phyloP scores from a whole-genome alignment of 2,329 filamentous ascomycete species.

The Cytospora leucostoma region DNA sequence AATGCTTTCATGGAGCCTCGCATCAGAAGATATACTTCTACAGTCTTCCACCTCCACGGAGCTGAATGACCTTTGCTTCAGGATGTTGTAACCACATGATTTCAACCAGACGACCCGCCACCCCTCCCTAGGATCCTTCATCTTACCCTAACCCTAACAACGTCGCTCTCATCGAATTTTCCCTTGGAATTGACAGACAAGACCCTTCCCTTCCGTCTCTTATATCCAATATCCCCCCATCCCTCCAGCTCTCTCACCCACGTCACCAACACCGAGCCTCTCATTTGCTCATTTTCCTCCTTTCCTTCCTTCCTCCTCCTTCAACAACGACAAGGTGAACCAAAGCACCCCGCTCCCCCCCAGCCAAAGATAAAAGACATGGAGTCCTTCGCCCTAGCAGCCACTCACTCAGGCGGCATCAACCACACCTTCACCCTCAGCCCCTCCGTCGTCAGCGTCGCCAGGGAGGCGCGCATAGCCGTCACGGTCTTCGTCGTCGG shows the following conservation, averaged over 20 bases:
- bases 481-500: constrained; percentile 20
- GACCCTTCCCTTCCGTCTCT: too few relatives aligned
- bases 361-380: constrained; percentile 28
- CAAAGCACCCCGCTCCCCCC: neutral
- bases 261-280: too few relatives aligned
- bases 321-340: neutral
- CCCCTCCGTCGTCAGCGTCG: constrained; percentile 32
- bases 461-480: constrained; percentile 33
- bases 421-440: constrained; percentile 38
- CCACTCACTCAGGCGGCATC: constrained; percentile 39
- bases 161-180: neutral
- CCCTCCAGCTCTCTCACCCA: too few relatives aligned
- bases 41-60: too few relatives aligned
- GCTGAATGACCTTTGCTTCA: too few relatives aligned
- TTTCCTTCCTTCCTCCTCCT: too few relatives aligned
- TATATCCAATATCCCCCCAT: too few relatives aligned
- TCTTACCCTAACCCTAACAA: neutral
- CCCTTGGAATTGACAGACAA: too few relatives aligned
- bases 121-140: neutral
- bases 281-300: too few relatives aligned
- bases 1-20: too few relatives aligned
- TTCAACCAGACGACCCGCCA: neutral
- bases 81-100: neutral
- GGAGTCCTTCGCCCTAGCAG: constrained; percentile 40
- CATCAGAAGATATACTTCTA: too few relatives aligned